Evolutionary conservation across 202 grass and related monocot species (phyloP).

Genomic region (Setaria viridis): DNA sequence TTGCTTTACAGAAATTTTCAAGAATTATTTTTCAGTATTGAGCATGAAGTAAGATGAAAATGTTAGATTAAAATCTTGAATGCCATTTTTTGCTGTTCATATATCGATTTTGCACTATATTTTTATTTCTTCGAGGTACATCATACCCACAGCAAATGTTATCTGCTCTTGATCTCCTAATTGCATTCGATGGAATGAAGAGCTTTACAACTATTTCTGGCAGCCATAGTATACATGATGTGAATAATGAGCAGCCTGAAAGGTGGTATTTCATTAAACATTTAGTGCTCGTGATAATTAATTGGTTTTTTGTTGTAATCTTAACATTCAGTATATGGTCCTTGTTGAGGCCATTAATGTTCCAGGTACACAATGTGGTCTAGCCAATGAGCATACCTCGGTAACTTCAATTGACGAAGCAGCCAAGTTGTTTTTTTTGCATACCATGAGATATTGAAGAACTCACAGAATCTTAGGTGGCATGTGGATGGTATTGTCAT

Average conservation of each 20-base stretch:
- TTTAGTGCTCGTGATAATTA: neutral
- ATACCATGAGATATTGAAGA: too few relatives aligned
- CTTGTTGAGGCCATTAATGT: neutral
- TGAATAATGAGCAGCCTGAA: constrained; percentile 41
- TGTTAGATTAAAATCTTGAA: constrained; percentile 21
- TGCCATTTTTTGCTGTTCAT: neutral
- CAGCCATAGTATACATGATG: constrained; percentile 26
- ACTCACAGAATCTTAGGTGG: too few relatives aligned
- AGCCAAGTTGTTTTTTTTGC: too few relatives aligned
- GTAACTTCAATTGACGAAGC: too few relatives aligned
- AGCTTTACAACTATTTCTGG: too few relatives aligned
- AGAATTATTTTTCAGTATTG: constrained; percentile 52
- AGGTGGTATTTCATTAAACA: constrained; percentile 42
- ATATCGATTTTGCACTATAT: neutral
- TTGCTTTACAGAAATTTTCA: constrained; percentile 62
- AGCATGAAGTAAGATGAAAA: constrained; percentile 50
- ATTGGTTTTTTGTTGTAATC: neutral
- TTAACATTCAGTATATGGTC: constrained; percentile 29
- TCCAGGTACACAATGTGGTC: too few relatives aligned
- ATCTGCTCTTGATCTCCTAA: too few relatives aligned
- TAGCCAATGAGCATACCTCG: too few relatives aligned
- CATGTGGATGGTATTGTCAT: too few relatives aligned
- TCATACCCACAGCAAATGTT: too few relatives aligned
- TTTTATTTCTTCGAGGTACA: too few relatives aligned
- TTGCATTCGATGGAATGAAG: too few relatives aligned